A percentile compares a stretch with the other conserved stretches of the same genome.
Evolutionary conservation across 805 yeast species (phyloP).

Genomic region (Brettanomyces naardenensis): DNA sequence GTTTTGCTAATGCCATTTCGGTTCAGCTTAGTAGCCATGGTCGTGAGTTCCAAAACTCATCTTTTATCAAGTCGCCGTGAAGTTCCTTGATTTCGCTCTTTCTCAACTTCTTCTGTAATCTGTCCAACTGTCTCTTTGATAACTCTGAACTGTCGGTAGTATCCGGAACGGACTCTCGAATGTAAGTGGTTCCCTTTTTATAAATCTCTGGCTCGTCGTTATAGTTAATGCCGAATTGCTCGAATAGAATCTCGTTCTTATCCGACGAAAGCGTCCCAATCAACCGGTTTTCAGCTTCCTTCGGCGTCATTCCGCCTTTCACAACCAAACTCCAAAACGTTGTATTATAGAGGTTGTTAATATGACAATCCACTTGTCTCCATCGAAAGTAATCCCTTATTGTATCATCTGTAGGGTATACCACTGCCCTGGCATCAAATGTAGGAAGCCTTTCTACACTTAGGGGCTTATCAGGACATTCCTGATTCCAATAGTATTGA

Average conservation of each 20-base stretch:
- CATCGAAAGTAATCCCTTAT: constrained; percentile 82
- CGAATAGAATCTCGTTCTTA: constrained; percentile 81
- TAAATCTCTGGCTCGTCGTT: constrained; percentile 84
- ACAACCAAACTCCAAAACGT: constrained; percentile 81
- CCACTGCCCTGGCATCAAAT: constrained; percentile 86
- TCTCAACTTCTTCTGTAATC: constrained; percentile 38
- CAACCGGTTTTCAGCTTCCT: constrained; percentile 72
- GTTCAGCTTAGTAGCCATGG: constrained; percentile 26
- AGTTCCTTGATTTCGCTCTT: constrained; percentile 37
- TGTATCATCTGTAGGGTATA: constrained; percentile 57
- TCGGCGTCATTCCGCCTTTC: constrained; percentile 60
- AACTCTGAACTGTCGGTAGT: constrained; percentile 7
- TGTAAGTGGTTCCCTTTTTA: constrained; percentile 70
- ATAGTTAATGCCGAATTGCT: constrained; percentile 76
- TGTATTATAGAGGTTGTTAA: constrained; percentile 89
- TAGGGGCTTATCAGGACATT: constrained; percentile 41
- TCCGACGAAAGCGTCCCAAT: constrained; percentile 76
- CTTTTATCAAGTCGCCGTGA: constrained; percentile 60
- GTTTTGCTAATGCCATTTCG: not conserved
- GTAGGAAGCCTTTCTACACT: constrained; percentile 55
- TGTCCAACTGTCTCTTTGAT: constrained; percentile 39
- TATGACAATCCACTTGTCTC: constrained; percentile 97
- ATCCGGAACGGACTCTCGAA: constrained; percentile 34
- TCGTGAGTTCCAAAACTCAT: constrained; percentile 50
- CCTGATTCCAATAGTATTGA: constrained; percentile 54